phyloP scores from a whole-genome alignment of 192 early-diverging fungal genomes.

The Chytriomyces sp. region DNA sequence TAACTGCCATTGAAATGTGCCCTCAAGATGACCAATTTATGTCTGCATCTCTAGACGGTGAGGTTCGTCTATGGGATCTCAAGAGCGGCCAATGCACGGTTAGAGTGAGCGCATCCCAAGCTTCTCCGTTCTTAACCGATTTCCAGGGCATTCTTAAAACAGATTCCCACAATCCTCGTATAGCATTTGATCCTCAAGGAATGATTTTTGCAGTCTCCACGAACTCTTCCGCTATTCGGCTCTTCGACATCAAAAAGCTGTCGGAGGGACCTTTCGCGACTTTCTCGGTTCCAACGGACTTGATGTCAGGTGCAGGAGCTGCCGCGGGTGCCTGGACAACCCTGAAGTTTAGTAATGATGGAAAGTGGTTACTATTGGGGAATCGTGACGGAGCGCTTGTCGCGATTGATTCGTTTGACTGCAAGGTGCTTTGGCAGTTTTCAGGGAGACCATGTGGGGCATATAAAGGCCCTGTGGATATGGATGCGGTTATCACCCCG shows the following conservation, averaged over 20 bases:
- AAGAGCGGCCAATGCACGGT: constrained; percentile 60
- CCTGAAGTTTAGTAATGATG: constrained; percentile 75
- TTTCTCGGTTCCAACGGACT: constrained; percentile 19
- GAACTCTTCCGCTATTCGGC: constrained; percentile 52
- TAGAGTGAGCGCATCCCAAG: constrained; percentile 26
- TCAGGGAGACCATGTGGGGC: constrained; percentile 36
- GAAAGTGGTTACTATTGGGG: constrained; percentile 70
- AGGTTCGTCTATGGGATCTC: constrained; percentile 88
- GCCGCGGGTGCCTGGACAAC: constrained; percentile 54
- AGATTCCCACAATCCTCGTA: constrained; percentile 13
- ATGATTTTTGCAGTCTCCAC: constrained; percentile 73
- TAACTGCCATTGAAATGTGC: constrained; percentile 79
- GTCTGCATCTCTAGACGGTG: constrained; percentile 78
- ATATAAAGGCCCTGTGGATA: constrained; percentile 33
- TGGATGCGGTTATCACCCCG: constrained; percentile 68
- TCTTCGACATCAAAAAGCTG: constrained; percentile 63
- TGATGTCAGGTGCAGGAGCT: constrained; percentile 6
- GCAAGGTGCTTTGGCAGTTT: constrained; percentile 43
- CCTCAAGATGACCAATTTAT: constrained; percentile 79
- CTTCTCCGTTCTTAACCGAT: neutral
- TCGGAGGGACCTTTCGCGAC: constrained; percentile 41
- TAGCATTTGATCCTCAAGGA: constrained; percentile 80
- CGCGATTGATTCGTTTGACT: constrained; percentile 69
- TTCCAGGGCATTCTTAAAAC: constrained; percentile 27
- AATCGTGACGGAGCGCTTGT: constrained; percentile 62